Base-by-base conservation (phyloP, 2,329 filamentous ascomycete species). In the Talaromyces marneffei region DNA sequence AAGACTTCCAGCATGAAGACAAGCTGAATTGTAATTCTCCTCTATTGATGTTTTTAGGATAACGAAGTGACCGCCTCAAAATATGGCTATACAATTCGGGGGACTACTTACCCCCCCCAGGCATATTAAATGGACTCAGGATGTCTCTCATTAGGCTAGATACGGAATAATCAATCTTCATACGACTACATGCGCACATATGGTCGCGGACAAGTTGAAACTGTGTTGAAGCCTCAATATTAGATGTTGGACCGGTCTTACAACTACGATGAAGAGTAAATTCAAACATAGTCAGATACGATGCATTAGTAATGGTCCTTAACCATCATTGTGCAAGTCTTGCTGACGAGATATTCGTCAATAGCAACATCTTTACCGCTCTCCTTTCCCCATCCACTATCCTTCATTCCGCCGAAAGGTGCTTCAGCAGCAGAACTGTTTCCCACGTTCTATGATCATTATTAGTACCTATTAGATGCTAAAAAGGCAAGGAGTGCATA, bases 271-370 rank as follows among this genome's bases (percentile, higher is more conserved):
- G 25, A 2, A 10, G 10, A 3, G 1, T 2, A 31, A 50, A 4
- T 46, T 16, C 29, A 9, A 44, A 2, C 2, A 29, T 18, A 5
- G 25, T 29, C 8, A 10, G 18, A 35, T 2, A 48, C 23, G 2
- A 35, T 23, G 16, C 25, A 18, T 67, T 69, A 63, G 20, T 55
- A 53, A 48, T 63, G 42, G n/a, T 50, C 61, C 16, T 50, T 60
- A 27, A 63, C 71, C 0, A 83, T 85, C 44, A 73, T 75, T 12
- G 78, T 77, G 12, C 77, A 71, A 7, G 81, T 81, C 18, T 75
- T 71, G 44, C 68, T 71, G 63, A 85, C 78, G 63, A 75, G 64
- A 1, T 69, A 74, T 57, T 79, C 74, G 31, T 75, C 57, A 52
- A 62, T 61, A 25, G 69, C 63, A 25, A 68, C 69, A 23, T 64